Conservation (phyloP, 208 protist genomes). For the Spongospora subterranea region DNA sequence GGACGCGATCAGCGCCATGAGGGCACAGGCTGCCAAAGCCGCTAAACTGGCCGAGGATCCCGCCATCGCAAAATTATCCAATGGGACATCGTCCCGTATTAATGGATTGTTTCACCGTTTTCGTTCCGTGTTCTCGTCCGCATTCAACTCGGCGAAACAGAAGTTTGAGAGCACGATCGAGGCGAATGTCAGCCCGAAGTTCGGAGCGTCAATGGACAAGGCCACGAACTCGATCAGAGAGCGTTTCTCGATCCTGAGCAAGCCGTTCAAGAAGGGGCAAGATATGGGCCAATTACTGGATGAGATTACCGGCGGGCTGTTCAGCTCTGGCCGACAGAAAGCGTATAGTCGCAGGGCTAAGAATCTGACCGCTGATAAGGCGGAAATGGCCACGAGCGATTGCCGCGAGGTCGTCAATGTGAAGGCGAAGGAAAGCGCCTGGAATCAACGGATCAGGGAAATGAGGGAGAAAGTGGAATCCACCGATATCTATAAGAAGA, state of each 20-base stretch:
- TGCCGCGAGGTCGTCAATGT: conserved; percentile 16
- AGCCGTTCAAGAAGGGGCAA: background rate
- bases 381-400: background rate
- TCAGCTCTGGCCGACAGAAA: background rate
- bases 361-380: background rate
- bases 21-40: background rate
- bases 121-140: too few relatives aligned
- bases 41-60: background rate
- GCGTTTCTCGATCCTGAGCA: background rate
- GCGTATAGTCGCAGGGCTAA: background rate
- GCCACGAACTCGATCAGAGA: background rate
- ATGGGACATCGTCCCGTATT: background rate
- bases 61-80: background rate
- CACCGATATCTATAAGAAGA: background rate
- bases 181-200: conserved; percentile 3
- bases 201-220: background rate
- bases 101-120: too few relatives aligned
- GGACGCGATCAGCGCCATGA: background rate
- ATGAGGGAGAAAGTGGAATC: background rate
- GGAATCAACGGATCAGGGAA: too few relatives aligned
- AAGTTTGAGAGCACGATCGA: background rate
- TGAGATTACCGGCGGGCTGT: conserved; percentile 1
- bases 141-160: too few relatives aligned
- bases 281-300: background rate
- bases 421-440: background rate